These are phyloP conservation scores for Salisapilia sapeloensis DNA, from an alignment of 352 stramenopile genomes.

Conservation along the genomic window DNA sequence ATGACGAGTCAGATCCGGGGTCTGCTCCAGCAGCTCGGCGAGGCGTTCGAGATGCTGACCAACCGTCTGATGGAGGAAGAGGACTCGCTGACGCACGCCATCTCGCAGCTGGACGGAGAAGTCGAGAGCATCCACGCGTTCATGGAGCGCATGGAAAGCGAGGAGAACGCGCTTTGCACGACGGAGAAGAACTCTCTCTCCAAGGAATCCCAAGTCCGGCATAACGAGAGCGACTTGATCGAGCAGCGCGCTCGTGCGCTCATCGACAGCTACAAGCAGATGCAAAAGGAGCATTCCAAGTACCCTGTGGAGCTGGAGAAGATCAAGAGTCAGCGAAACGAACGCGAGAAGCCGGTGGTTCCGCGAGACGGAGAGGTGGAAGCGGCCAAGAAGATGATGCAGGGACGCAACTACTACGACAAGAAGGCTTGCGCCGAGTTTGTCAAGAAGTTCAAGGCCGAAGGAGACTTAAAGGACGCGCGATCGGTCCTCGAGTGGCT, in stretches of 20 bases:
- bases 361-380: slow-evolving; percentile 64
- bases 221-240: slow-evolving; percentile 62
- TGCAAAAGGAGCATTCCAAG: slow-evolving; percentile 75
- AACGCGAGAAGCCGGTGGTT: slow-evolving; percentile 46
- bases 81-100: slow-evolving; percentile 69
- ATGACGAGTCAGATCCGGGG: slow-evolving; percentile 82
- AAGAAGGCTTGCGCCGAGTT: slow-evolving; percentile 64
- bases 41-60: slow-evolving; percentile 79
- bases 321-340: slow-evolving; percentile 57
- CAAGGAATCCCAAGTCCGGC: slow-evolving; percentile 71
- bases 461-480: slow-evolving; percentile 68
- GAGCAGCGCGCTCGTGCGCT: slow-evolving; percentile 69
- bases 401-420: slow-evolving; percentile 83
- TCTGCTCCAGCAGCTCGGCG: slow-evolving; percentile 66
- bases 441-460: slow-evolving; percentile 68
- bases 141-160: slow-evolving; percentile 82
- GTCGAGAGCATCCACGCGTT: slow-evolving; percentile 80
- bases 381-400: slow-evolving; percentile 55
- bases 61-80: slow-evolving; percentile 77
- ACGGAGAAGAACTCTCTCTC: slow-evolving; percentile 74
- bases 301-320: slow-evolving; percentile 68
- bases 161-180: slow-evolving; percentile 63
- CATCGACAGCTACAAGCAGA: slow-evolving; percentile 81
- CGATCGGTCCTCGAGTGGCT: slow-evolving; percentile 78
- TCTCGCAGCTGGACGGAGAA: slow-evolving; percentile 64